Conservation (phyloP, 371 early-diverging fungal species). For the Smittium culicis region DNA sequence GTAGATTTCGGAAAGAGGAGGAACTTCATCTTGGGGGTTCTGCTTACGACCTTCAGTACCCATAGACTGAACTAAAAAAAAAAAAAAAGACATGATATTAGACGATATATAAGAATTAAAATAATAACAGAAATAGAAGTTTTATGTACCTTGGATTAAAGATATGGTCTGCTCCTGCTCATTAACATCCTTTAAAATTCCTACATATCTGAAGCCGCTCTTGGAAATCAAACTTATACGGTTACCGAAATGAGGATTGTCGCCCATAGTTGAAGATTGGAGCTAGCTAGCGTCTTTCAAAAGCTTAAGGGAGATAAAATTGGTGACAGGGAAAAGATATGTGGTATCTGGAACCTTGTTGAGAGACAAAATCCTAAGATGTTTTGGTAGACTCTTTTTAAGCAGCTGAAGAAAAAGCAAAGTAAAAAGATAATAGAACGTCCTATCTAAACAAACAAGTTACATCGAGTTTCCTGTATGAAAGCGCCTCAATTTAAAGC, state of each 20-base stretch:
- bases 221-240: constrained; percentile 62
- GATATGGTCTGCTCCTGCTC: constrained; percentile 77
- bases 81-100: no score
- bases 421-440: not conserved
- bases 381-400: not conserved
- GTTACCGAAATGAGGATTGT: constrained; percentile 19
- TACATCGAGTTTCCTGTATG: no score
- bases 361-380: not conserved
- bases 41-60: constrained; percentile 73
- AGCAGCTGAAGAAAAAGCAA: not conserved
- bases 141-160: constrained; percentile 51
- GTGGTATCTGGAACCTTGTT: not conserved
- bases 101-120: no score
- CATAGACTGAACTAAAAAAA: constrained; percentile 48
- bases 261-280: constrained; percentile 11
- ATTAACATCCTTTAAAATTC: constrained; percentile 74
- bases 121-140: no score
- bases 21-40: constrained; percentile 69
- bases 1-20: constrained; percentile 66
- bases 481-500: no score
- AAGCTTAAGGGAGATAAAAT: not conserved
- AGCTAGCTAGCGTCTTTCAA: not conserved
- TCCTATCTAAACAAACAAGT: not conserved
- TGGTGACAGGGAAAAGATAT: not conserved
- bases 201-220: constrained; percentile 83